A percentile compares a stretch with the other conserved stretches of the same genome.
Conservation (phyloP, 2,329 filamentous ascomycete genomes). For the Zelopaecilomyces penicillatus region DNA sequence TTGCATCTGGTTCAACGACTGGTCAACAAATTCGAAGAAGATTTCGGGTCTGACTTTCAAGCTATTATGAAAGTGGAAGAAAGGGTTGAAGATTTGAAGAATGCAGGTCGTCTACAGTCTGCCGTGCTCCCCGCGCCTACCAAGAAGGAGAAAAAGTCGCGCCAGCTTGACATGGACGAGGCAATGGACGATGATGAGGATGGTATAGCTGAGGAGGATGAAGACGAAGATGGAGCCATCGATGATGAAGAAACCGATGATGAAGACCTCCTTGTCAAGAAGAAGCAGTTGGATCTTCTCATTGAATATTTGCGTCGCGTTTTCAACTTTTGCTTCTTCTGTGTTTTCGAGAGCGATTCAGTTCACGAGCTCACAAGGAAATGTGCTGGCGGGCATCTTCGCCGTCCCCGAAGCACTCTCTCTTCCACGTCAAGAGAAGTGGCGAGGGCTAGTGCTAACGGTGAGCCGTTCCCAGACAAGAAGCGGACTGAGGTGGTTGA, state of each 20-base stretch:
- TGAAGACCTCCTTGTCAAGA: slow-evolving; percentile 81
- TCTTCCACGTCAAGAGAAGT: slow-evolving; percentile 77
- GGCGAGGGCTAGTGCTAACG: slow-evolving; percentile 73
- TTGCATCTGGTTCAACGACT: slow-evolving; percentile 74
- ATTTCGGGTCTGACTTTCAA: slow-evolving; percentile 69
- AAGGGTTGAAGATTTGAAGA: slow-evolving; percentile 71
- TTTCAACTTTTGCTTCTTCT: slow-evolving; percentile 99
- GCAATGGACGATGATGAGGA: slow-evolving; percentile 57
- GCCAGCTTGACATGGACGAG: slow-evolving; percentile 52
- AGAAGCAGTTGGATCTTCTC: slow-evolving; percentile 92
- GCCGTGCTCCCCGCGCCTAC: slow-evolving; percentile 40
- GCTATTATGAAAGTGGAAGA: slow-evolving; percentile 76
- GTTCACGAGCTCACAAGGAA: slow-evolving; percentile 93
- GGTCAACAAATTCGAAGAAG: slow-evolving; percentile 74
- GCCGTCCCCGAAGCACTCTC: slow-evolving; percentile 78
- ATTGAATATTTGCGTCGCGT: slow-evolving; percentile 95
- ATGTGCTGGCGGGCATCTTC: slow-evolving; percentile 93
- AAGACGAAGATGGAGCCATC: slow-evolving; percentile 70
- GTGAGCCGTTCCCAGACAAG: slow-evolving; percentile 76
- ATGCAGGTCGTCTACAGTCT: slow-evolving; percentile 68
- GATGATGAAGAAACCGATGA: slow-evolving; percentile 85
- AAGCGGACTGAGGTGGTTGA: slow-evolving; percentile 62
- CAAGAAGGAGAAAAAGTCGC: slow-evolving; percentile 55
- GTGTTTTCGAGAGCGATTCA: slow-evolving; percentile 96
- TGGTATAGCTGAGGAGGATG: slow-evolving; percentile 63